Evolutionary conservation across 139 green algal genomes (phyloP).

Genomic region (Chlorella ohadii): DNA sequence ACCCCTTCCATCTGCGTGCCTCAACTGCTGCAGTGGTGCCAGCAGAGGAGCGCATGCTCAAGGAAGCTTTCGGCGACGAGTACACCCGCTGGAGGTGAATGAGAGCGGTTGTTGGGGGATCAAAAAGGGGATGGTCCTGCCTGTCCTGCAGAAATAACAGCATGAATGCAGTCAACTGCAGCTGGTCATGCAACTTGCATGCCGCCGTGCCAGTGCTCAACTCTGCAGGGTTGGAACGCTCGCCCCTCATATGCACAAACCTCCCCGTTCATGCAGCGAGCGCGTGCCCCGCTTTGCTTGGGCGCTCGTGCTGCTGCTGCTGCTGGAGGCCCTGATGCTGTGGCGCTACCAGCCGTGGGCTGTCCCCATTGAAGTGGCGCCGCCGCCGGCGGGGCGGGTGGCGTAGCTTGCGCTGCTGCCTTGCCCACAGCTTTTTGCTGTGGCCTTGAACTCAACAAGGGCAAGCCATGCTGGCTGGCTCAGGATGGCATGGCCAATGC

Average conservation of each 20-base stretch:
- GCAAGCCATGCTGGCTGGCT: too few relatives aligned
- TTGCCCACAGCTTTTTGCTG: too few relatives aligned
- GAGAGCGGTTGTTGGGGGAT: too few relatives aligned
- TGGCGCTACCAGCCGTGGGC: constrained; percentile 37
- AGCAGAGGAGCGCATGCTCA: constrained; percentile 46
- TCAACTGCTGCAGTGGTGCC: constrained; percentile 1
- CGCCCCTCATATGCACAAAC: too few relatives aligned
- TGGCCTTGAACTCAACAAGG: too few relatives aligned
- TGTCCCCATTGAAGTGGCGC: constrained; percentile 1
- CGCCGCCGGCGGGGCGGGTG: neutral
- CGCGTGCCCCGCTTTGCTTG: constrained; percentile 16
- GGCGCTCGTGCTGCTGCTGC: constrained; percentile 35
- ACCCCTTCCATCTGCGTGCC: too few relatives aligned
- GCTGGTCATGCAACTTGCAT: neutral
- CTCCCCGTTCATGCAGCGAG: neutral
- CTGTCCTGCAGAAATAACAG: too few relatives aligned
- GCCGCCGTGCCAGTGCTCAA: neutral
- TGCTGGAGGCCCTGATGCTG: constrained; percentile 38
- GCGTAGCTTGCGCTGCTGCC: too few relatives aligned
- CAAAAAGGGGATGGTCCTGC: too few relatives aligned
- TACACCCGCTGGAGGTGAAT: constrained; percentile 33
- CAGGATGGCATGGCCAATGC: too few relatives aligned
- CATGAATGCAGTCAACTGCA: too few relatives aligned
- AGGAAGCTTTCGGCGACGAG: constrained; percentile 27
- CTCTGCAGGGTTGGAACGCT: too few relatives aligned